Conservation (phyloP, 768 basidiomycete genomes). For the Rhodotorula sphaerocarpa region DNA sequence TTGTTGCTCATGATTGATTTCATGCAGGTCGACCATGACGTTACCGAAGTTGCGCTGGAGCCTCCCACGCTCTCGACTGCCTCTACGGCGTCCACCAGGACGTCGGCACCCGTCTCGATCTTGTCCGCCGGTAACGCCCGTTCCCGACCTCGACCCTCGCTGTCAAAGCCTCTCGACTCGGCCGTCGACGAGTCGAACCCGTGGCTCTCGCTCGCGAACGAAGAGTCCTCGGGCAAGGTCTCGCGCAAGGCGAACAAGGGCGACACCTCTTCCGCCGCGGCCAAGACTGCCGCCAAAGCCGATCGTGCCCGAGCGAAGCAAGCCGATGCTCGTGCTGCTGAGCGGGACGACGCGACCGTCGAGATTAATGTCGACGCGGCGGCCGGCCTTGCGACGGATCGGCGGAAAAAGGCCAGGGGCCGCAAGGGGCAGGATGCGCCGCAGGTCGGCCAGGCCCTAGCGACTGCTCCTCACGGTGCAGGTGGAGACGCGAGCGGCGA, state of each 20-base stretch:
- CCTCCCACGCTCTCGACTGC: not conserved
- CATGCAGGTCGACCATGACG: not conserved
- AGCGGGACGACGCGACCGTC: constrained; percentile 64
- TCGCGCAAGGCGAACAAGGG: constrained; percentile 66
- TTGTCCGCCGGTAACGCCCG: constrained; percentile 38
- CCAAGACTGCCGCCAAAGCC: constrained; percentile 31
- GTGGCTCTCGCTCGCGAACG: constrained; percentile 56
- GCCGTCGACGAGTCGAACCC: constrained; percentile 54
- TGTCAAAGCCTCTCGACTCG: constrained; percentile 26
- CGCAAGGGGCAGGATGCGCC: constrained; percentile 17
- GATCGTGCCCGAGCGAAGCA: constrained; percentile 47
- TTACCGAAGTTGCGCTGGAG: not conserved
- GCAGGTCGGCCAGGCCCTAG: constrained; percentile 35
- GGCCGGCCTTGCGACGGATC: constrained; percentile 42
- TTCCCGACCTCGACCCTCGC: constrained; percentile 29
- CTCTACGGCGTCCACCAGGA: constrained; percentile 28
- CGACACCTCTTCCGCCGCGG: constrained; percentile 51
- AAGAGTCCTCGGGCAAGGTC: constrained; percentile 45
- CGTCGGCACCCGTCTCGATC: constrained; percentile 19
- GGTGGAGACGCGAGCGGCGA: constrained; percentile 46
- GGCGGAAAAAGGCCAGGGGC: constrained; percentile 38
- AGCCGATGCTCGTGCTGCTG: constrained; percentile 54
- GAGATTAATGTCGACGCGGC: constrained; percentile 60
- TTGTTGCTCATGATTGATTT: too few species aligned
- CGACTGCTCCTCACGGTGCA: constrained; percentile 54